These are phyloP conservation scores for Phytophthora brassicae DNA, from an alignment of 352 stramenopile species.

Conservation along the genomic window DNA sequence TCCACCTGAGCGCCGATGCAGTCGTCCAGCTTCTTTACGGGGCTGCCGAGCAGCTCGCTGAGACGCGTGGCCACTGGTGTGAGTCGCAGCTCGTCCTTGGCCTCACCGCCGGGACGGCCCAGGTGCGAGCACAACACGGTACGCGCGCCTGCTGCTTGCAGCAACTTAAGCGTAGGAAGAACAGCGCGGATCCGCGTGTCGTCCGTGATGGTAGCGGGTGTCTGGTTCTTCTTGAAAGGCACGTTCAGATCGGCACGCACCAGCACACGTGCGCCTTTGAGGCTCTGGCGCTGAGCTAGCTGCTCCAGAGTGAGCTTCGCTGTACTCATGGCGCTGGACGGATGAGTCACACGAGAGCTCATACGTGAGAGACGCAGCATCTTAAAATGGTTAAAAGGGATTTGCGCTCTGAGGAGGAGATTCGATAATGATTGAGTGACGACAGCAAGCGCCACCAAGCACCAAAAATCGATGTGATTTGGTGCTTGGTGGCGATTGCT, in stretches of 20 bases:
- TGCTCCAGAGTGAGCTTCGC: slow-evolving; percentile 75
- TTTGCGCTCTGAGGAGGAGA: slow-evolving; percentile 17
- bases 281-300: slow-evolving; percentile 56
- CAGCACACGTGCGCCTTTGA: slow-evolving; percentile 96
- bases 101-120: slow-evolving; percentile 94
- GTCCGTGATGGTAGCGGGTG: slow-evolving; percentile 95
- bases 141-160: slow-evolving; percentile 95
- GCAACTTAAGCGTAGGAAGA: slow-evolving; percentile 92
- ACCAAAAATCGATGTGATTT: slow-evolving; percentile 25
- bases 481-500: too few relatives aligned
- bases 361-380: slow-evolving; percentile 34
- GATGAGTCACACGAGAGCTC: slow-evolving; percentile 10
- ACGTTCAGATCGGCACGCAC: slow-evolving; percentile 99
- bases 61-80: slow-evolving; percentile 93
- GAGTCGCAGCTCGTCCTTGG: slow-evolving; percentile 81
- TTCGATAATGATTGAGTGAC: slow-evolving; percentile 15
- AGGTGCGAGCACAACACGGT: slow-evolving; percentile 96
- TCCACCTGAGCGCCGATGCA: slow-evolving; percentile 94
- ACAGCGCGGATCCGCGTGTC: slow-evolving; percentile 94
- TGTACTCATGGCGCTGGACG: slow-evolving; percentile 39
- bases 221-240: slow-evolving; percentile 91
- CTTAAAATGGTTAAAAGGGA: not conserved
- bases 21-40: slow-evolving; percentile 93
- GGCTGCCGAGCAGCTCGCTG: slow-evolving; percentile 90
- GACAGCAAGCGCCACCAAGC: slow-evolving; percentile 13